phyloP scores from a whole-genome alignment of 2,329 filamentous ascomycete genomes.

The Zarea fungicola region DNA sequence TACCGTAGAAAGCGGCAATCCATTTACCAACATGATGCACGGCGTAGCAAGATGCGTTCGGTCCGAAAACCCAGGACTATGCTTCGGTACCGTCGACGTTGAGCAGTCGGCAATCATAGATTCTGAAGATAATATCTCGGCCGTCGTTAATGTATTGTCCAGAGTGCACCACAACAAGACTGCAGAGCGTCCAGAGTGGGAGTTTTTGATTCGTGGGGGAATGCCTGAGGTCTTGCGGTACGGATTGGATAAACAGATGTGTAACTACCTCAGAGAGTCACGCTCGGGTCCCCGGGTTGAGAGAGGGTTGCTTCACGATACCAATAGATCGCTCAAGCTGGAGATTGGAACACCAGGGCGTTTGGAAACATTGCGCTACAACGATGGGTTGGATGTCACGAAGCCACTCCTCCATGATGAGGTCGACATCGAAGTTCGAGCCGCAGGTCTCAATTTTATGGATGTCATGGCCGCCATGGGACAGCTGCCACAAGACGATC shows the following conservation, averaged over 20 bases:
- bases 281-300: neutral
- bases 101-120: neutral
- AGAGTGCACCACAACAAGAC: too few species aligned
- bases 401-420: too few species aligned
- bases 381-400: too few species aligned
- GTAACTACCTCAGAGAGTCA: neutral
- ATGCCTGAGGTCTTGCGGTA: neutral
- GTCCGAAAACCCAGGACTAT: neutral
- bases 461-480: constrained; percentile 31
- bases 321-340: constrained; percentile 13
- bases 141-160: neutral
- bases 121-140: neutral
- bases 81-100: neutral
- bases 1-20: neutral
- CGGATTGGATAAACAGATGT: neutral
- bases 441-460: constrained; percentile 29
- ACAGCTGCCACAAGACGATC: constrained; percentile 17
- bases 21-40: neutral
- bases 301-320: neutral
- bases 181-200: neutral
- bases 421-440: constrained; percentile 27
- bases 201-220: neutral
- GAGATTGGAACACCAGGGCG: constrained; percentile 20
- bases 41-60: neutral
- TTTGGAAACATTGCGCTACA: constrained; percentile 17